Evolutionary conservation across 768 basidiomycete genomes (phyloP).

Genomic region (Pleurotus citrinopileatus): DNA sequence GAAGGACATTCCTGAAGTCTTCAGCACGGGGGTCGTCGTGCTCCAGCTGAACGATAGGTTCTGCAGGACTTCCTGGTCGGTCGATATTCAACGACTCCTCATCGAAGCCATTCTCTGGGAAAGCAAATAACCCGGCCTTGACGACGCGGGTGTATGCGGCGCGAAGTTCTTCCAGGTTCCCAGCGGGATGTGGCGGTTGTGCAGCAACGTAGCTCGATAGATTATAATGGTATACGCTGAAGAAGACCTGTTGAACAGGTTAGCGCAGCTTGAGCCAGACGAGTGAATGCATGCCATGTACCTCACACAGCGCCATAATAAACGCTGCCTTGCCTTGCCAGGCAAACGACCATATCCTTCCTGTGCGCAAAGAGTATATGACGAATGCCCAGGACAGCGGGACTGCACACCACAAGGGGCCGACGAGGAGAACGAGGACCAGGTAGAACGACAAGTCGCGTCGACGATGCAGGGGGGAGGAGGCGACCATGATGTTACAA

Average conservation of each 20-base stretch:
- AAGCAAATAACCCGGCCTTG: conserved; percentile 58
- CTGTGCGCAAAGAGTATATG: conserved; percentile 43
- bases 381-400: conserved; percentile 68
- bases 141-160: conserved; percentile 59
- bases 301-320: conserved; percentile 57
- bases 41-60: conserved; percentile 55
- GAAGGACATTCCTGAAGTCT: conserved; percentile 66
- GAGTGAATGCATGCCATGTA: conserved; percentile 22
- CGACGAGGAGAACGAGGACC: conserved; percentile 51
- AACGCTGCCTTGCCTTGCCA: conserved; percentile 39
- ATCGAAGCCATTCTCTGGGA: conserved; percentile 51
- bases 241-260: conserved; percentile 47
- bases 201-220: conserved; percentile 47
- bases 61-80: conserved; percentile 60
- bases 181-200: conserved; percentile 39
- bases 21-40: conserved; percentile 66
- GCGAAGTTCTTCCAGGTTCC: conserved; percentile 55
- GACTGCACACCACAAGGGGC: conserved; percentile 62
- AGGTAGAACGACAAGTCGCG: conserved; percentile 55
- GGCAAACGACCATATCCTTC: conserved; percentile 38
- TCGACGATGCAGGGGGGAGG: conserved; percentile 18
- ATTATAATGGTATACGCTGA: conserved; percentile 61
- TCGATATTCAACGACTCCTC: conserved; percentile 47
- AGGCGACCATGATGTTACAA: background rate
- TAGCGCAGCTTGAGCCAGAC: background rate